These are phyloP conservation scores for Trichoderma oligosporum DNA, from an alignment of 2,329 filamentous ascomycete species.

Conservation along the genomic window DNA sequence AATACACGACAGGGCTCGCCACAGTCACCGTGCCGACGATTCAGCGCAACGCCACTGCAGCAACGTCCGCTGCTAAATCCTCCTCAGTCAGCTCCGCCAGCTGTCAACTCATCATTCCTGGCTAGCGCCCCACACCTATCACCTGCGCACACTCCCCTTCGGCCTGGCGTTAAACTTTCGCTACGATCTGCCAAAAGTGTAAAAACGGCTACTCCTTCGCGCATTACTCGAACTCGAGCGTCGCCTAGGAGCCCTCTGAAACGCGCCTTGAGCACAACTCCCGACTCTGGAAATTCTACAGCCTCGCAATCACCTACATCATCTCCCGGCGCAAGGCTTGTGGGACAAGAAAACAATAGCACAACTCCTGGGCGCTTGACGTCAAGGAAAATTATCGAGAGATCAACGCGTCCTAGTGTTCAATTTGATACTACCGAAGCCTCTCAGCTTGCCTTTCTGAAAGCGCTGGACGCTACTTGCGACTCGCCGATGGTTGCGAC, in stretches of 20 bases:
- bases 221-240: slow-evolving; percentile 59
- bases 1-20: slow-evolving; percentile 45
- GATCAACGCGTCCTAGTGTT: slow-evolving; percentile 50
- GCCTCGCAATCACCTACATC: slow-evolving; percentile 44
- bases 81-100: slow-evolving; percentile 36
- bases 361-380: slow-evolving; percentile 35
- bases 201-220: slow-evolving; percentile 44
- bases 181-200: slow-evolving; percentile 60
- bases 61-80: slow-evolving; percentile 33
- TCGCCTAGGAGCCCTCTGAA: slow-evolving; percentile 80
- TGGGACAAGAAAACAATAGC: slow-evolving; percentile 44
- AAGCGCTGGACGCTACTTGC: slow-evolving; percentile 47
- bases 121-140: slow-evolving; percentile 37
- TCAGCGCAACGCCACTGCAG: slow-evolving; percentile 33
- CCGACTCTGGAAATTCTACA: slow-evolving; percentile 65
- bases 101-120: slow-evolving; percentile 29
- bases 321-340: slow-evolving; percentile 35
- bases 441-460: slow-evolving; percentile 48
- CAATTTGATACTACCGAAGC: slow-evolving; percentile 55
- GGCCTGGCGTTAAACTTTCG: slow-evolving; percentile 63
- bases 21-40: slow-evolving; percentile 51
- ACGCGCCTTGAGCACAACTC: slow-evolving; percentile 66
- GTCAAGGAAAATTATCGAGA: slow-evolving; percentile 37
- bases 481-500: slow-evolving; percentile 31
- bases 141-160: slow-evolving; percentile 60